Evolutionary conservation across 768 basidiomycete species (phyloP).

Genomic region (Russula sp.): DNA sequence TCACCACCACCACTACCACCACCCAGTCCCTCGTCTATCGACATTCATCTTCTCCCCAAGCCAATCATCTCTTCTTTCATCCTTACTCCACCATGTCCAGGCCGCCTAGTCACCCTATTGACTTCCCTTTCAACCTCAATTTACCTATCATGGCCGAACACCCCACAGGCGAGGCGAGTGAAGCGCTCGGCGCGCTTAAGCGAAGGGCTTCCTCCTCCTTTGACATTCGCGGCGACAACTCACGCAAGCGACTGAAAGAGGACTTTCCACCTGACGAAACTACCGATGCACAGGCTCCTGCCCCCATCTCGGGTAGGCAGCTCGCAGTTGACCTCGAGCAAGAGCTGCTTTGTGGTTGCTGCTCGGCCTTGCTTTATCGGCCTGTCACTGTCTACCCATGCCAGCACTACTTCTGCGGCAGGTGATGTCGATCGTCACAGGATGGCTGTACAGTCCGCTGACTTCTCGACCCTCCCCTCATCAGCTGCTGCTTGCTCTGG

Average conservation of each 20-base stretch:
- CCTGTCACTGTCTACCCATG: constrained; percentile 81
- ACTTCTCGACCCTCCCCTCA: constrained; percentile 5
- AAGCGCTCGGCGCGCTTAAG: constrained; percentile 15
- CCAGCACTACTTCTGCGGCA: constrained; percentile 89
- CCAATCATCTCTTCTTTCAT: not conserved
- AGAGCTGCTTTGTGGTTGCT: constrained; percentile 83
- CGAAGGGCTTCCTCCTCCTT: constrained; percentile 23
- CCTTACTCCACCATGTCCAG: not conserved
- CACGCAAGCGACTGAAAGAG: constrained; percentile 22
- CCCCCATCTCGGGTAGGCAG: constrained; percentile 26
- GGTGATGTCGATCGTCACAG: constrained; percentile 39
- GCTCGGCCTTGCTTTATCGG: constrained; percentile 72
- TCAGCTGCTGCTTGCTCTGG: constrained; percentile 78
- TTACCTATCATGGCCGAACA: not conserved
- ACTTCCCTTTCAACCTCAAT: constrained; percentile 36
- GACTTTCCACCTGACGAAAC: constrained; percentile 16
- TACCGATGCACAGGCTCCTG: constrained; percentile 12
- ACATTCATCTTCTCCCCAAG: not conserved
- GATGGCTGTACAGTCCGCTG: not conserved
- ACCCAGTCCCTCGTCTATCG: too few species aligned
- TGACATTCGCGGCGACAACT: constrained; percentile 12
- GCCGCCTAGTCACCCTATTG: constrained; percentile 31
- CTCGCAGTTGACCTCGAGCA: constrained; percentile 60
- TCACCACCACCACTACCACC: not conserved
- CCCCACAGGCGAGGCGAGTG: constrained; percentile 4